Base-by-base conservation (phyloP, 805 yeast genomes). In the Myxozyma neglecta region DNA sequence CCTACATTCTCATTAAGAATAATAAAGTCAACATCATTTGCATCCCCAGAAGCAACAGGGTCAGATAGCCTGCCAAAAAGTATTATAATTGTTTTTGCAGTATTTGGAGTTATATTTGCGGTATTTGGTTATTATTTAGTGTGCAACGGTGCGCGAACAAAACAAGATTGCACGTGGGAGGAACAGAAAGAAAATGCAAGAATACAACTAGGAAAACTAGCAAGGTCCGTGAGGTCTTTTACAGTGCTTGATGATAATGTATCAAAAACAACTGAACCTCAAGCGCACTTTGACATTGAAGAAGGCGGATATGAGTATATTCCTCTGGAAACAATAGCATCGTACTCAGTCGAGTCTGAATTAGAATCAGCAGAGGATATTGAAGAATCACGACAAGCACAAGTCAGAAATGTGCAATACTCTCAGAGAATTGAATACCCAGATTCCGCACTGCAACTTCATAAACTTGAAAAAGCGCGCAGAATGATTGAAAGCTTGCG, bases 81-180 rank as follows among this genome's bases (percentile, higher is more conserved):
- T 3, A 14, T 47, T n/a, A 62, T 63, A 7, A 53, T 63, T 37
- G 46, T 60, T 13, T 63, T 63, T 36, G 65, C 65, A 13, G 42
- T 61, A 13, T 37, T 63, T 7, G 50, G 40, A 6, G 37, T 57
- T 36, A 39, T 45, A 10, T 49, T 63, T 18, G 42, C 60, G 2
- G 43, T 45, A 9, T 60, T 60, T 20, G 64, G 65, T 32, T 53
- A 40, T 18, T 53, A 42, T 37, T 39, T 63, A 10, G 36, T 56
- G 6, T 50, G 47, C 11, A 36, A 29, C n/a, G 53, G 56, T 7
- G 45, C 42, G 24, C 42, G 54, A 16, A 32, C 44, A 16, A 34
- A 42, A n/a, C 34, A 39, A 5, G 59, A 49, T 46, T 47, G 29
- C 13, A 39, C 42, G 6, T 63, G 67, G 64, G 46, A 37, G 9